Conservation (phyloP, 495 filamentous ascomycete species). For the Hapsidospora chrysogenum region DNA sequence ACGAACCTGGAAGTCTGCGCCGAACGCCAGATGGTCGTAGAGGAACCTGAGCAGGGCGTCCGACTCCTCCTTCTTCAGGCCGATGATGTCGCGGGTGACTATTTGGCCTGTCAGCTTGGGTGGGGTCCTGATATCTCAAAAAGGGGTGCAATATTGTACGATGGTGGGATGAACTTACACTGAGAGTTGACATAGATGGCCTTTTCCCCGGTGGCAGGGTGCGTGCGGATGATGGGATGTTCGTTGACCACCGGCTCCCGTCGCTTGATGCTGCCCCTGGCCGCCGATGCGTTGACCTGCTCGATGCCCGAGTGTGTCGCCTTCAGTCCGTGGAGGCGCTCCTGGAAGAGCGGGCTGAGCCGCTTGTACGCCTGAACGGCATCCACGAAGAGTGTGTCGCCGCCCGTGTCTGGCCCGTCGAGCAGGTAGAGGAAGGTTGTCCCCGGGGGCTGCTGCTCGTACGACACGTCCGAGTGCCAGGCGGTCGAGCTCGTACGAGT, state of each 20-base stretch:
- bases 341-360: conserved; percentile 51
- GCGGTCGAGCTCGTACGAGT: conserved; percentile 50
- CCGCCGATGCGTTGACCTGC: conserved; percentile 42
- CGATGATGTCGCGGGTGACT: conserved; percentile 59
- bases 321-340: conserved; percentile 60
- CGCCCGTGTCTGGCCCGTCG: conserved; percentile 57
- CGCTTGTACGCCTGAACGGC: conserved; percentile 61
- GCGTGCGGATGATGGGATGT: conserved; percentile 67
- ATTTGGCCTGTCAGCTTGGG: conserved; percentile 4
- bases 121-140: background rate
- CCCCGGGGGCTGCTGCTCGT: conserved; percentile 72
- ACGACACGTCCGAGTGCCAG: conserved; percentile 74
- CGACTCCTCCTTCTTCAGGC: conserved; percentile 62
- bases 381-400: conserved; percentile 64
- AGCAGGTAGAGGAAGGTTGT: conserved; percentile 71
- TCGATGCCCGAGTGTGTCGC: conserved; percentile 61
- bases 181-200: conserved; percentile 74
- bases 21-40: conserved; percentile 67
- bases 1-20: conserved; percentile 78
- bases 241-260: conserved; percentile 52
- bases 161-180: conserved; percentile 36
- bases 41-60: conserved; percentile 74
- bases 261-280: conserved; percentile 43
- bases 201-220: conserved; percentile 73
- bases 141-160: background rate